phyloP scores from a whole-genome alignment of 192 early-diverging fungal species.

The Linnemannia elongata region DNA sequence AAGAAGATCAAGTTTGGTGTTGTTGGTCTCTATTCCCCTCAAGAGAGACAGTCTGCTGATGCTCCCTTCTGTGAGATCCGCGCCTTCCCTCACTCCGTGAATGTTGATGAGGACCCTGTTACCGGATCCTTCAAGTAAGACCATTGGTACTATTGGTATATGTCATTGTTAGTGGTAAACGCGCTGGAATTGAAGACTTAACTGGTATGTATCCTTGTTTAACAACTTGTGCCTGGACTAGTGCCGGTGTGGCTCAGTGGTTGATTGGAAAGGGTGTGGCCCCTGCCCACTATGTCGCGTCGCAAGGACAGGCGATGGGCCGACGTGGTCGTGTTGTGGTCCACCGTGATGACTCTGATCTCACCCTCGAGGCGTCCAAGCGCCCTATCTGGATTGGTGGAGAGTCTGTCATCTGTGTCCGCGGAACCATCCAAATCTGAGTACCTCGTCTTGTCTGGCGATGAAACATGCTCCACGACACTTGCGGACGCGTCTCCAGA shows the following conservation, averaged over 20 bases:
- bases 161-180: not conserved
- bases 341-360: slow-evolving; percentile 25
- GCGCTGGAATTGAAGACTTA: not conserved
- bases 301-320: slow-evolving; percentile 36
- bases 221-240: not conserved
- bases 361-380: not conserved
- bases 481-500: not conserved
- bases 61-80: slow-evolving; percentile 32
- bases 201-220: not conserved
- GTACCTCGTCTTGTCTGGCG: not conserved
- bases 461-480: not conserved
- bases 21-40: slow-evolving; percentile 12
- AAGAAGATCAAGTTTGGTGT: slow-evolving; percentile 19
- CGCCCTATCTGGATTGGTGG: slow-evolving; percentile 36
- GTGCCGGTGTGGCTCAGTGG: slow-evolving; percentile 43
- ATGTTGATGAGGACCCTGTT: slow-evolving; percentile 30
- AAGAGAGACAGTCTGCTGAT: not conserved
- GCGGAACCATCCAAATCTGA: slow-evolving; percentile 27
- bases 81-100: slow-evolving; percentile 20
- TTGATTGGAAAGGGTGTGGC: slow-evolving; percentile 26
- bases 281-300: slow-evolving; percentile 22
- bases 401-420: slow-evolving; percentile 23
- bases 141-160: not conserved
- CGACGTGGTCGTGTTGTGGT: slow-evolving; percentile 22
- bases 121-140: slow-evolving; percentile 43